These are phyloP conservation scores for Zhuliangozyma parablackwelliae DNA, from an alignment of 1,139 yeast species.

Conservation along the genomic window DNA sequence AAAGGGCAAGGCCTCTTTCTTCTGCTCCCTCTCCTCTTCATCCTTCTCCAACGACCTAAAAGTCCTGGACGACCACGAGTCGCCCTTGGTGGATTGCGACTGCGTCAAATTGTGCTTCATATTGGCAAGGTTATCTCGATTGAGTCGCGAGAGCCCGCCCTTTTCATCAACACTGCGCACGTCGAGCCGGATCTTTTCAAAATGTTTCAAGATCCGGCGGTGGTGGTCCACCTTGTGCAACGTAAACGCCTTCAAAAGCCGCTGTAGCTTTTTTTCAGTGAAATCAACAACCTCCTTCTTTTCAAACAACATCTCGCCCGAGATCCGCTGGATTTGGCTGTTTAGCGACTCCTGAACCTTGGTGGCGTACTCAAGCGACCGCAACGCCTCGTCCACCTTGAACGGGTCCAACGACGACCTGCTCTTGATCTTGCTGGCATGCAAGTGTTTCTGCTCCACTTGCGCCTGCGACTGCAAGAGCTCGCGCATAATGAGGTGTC, in stretches of 20 bases:
- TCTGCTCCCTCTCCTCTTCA: conserved; percentile 22
- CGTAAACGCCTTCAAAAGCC: conserved; percentile 55
- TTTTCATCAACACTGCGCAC: conserved; percentile 71
- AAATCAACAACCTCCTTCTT: conserved; percentile 51
- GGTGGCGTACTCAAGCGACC: conserved; percentile 76
- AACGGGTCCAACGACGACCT: conserved; percentile 78
- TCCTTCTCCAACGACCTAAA: conserved; percentile 51
- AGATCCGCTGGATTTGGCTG: conserved; percentile 72
- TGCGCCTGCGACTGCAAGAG: conserved; percentile 71
- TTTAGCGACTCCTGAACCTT: conserved; percentile 71
- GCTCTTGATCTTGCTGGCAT: conserved; percentile 70
- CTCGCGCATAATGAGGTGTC: conserved; percentile 91
- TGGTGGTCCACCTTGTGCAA: conserved; percentile 80
- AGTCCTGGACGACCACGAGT: conserved; percentile 61
- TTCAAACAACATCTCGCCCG: conserved; percentile 82
- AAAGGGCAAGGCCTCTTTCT: conserved; percentile 14
- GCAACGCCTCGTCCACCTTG: conserved; percentile 86
- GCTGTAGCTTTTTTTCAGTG: conserved; percentile 53
- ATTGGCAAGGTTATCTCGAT: conserved; percentile 59
- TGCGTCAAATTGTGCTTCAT: conserved; percentile 42
- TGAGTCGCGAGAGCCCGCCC: conserved; percentile 82
- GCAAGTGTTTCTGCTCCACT: conserved; percentile 65
- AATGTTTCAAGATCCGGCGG: conserved; percentile 68
- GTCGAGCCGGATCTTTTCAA: conserved; percentile 73
- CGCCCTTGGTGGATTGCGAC: conserved; percentile 53